Conservation (phyloP, 1,284 basidiomycete species). For the Moesziomyces aphidis region DNA sequence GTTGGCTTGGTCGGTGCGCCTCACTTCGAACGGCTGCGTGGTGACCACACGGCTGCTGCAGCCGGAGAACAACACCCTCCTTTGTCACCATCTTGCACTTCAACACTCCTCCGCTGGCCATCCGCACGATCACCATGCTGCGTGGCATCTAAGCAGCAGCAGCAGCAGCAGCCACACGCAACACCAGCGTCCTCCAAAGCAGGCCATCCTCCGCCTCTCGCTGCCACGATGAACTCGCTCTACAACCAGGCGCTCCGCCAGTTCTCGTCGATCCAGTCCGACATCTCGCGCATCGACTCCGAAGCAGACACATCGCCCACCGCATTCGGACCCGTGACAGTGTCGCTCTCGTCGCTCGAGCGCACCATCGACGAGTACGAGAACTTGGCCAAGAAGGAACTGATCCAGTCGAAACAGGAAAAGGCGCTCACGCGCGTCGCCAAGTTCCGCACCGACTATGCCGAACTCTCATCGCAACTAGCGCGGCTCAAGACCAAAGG, state of each 20-base stretch:
- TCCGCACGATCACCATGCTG: neutral
- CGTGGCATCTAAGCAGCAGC: neutral
- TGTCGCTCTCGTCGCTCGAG: constrained; percentile 58
- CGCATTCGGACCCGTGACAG: constrained; percentile 54
- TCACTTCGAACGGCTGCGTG: neutral
- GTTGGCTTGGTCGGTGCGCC: no score
- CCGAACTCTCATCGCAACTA: constrained; percentile 49
- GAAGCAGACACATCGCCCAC: constrained; percentile 30
- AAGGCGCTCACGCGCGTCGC: constrained; percentile 60
- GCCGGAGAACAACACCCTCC: constrained; percentile 11
- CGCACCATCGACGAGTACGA: constrained; percentile 67
- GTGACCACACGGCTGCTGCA: neutral
- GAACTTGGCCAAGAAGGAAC: constrained; percentile 62
- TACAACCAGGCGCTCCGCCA: constrained; percentile 66
- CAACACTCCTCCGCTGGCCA: no score
- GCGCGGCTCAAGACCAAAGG: constrained; percentile 49
- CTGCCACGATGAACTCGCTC: constrained; percentile 60
- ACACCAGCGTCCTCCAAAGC: neutral
- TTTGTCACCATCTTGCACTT: constrained; percentile 3
- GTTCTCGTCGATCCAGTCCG: constrained; percentile 62
- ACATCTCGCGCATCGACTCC: constrained; percentile 57
- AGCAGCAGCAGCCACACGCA: neutral
- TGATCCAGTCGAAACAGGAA: constrained; percentile 64
- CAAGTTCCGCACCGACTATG: constrained; percentile 63
- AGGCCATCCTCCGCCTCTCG: neutral